phyloP scores from a whole-genome alignment of 768 basidiomycete genomes.

The Chalciporus chontae region DNA sequence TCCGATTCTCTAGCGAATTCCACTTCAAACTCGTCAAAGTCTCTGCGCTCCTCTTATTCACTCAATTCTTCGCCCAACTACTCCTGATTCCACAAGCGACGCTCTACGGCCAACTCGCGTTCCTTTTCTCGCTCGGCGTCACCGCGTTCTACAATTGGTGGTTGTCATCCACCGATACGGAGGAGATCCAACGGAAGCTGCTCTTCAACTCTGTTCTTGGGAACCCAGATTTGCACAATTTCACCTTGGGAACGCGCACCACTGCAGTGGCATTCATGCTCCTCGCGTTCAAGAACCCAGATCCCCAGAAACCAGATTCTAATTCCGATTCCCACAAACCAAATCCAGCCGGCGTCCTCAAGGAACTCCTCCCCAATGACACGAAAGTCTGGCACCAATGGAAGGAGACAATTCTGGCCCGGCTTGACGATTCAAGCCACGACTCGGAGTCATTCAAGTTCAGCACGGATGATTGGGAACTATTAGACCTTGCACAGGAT shows the following conservation, averaged over 20 bases:
- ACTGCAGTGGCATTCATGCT: conserved; percentile 24
- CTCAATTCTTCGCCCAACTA: conserved; percentile 27
- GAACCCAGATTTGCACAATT: conserved; percentile 21
- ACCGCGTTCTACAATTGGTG: conserved; percentile 28
- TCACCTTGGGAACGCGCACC: conserved; percentile 25
- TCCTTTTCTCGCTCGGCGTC: conserved; percentile 22
- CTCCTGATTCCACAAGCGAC: conserved; percentile 27
- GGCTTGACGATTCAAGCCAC: conserved; percentile 12
- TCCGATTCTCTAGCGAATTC: conserved; percentile 6
- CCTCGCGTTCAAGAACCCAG: conserved; percentile 17
- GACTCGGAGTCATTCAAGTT: conserved; percentile 18
- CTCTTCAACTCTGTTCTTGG: conserved; percentile 23
- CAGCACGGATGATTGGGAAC: conserved; percentile 18
- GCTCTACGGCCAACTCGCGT: conserved; percentile 29
- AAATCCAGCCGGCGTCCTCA: conserved; percentile 1
- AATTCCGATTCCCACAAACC: no score
- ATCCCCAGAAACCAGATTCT: conserved; percentile 4
- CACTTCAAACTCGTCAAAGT: conserved; percentile 12
- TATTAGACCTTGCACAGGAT: conserved; percentile 8
- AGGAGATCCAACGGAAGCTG: conserved; percentile 18
- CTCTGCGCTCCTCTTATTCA: conserved; percentile 20
- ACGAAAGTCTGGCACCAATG: conserved; percentile 28
- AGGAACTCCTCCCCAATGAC: conserved; percentile 28
- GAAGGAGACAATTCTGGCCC: conserved; percentile 17
- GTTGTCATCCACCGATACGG: conserved; percentile 31